A percentile compares a stretch with the other conserved stretches of the same genome.
These are phyloP conservation scores for Fusarium incarnatum DNA, from an alignment of 2,329 filamentous ascomycete species.

Conservation along the genomic window DNA sequence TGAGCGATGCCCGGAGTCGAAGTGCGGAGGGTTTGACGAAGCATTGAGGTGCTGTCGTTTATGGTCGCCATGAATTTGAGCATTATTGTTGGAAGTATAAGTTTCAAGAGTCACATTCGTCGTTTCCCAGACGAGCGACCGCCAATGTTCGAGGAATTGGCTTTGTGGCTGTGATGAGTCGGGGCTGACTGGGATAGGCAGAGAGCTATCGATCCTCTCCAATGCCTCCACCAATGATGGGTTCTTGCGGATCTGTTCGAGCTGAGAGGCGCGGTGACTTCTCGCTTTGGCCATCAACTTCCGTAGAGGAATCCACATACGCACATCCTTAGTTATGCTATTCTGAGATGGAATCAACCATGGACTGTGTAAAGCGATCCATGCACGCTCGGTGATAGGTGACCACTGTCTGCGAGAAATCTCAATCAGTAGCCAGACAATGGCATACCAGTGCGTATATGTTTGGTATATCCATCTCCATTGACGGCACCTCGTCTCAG, in stretches of 20 bases:
- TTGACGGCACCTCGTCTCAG: conserved; percentile 59
- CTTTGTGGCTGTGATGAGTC: conserved; percentile 37
- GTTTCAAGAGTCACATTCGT: fast-evolving
- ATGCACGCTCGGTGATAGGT: conserved; percentile 59
- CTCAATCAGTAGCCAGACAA: conserved; percentile 67
- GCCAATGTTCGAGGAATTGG: conserved; percentile 33
- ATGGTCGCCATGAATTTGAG: neutral
- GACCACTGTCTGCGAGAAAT: conserved; percentile 60
- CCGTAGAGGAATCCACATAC: conserved; percentile 57
- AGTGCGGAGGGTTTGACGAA: neutral
- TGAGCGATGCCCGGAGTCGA: neutral
- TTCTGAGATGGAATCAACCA: conserved; percentile 52
- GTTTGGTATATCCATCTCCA: conserved; percentile 71
- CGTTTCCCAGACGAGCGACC: conserved; percentile 7
- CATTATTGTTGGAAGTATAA: too few species aligned
- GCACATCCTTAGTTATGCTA: conserved; percentile 46
- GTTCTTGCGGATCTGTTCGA: conserved; percentile 50
- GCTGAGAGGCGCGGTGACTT: conserved; percentile 52
- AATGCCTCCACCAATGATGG: conserved; percentile 41
- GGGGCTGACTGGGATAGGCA: conserved; percentile 47
- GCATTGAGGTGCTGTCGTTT: neutral
- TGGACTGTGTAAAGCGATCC: conserved; percentile 59
- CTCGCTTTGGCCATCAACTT: conserved; percentile 55
- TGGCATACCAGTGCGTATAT: conserved; percentile 69
- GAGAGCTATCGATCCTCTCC: conserved; percentile 46